Conservation (phyloP, 768 basidiomycete species). For the Agrocybe pediades region DNA sequence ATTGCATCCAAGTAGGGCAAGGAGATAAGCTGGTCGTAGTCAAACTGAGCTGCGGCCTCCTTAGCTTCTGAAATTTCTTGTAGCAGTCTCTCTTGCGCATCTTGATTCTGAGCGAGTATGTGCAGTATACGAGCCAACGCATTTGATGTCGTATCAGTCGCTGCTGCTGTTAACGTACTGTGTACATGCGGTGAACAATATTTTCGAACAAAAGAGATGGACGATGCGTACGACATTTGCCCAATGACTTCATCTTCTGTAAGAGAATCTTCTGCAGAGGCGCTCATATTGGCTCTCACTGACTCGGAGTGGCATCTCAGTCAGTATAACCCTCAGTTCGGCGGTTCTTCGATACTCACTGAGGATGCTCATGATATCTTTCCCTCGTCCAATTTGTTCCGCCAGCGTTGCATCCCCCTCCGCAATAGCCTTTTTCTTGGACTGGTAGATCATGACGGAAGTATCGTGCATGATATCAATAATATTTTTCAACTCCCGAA, state of each 20-base stretch:
- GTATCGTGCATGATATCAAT: conserved; percentile 35
- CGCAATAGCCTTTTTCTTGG: conserved; percentile 35
- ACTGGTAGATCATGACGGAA: conserved; percentile 35
- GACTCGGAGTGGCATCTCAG: not conserved
- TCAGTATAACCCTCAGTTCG: not conserved
- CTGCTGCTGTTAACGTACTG: conserved; percentile 36
- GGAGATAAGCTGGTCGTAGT: conserved; percentile 36
- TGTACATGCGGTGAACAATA: too few relatives aligned
- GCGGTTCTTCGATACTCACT: conserved; percentile 37
- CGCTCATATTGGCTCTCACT: conserved; percentile 39
- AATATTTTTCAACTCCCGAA: conserved; percentile 32
- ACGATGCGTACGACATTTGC: conserved; percentile 25
- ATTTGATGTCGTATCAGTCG: conserved; percentile 45
- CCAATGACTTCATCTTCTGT: conserved; percentile 34
- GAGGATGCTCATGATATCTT: conserved; percentile 49
- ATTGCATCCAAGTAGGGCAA: conserved; percentile 41
- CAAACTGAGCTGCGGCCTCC: conserved; percentile 24
- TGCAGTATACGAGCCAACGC: conserved; percentile 37
- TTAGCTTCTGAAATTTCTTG: conserved; percentile 31
- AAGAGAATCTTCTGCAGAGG: conserved; percentile 30
- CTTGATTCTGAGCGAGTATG: conserved; percentile 29
- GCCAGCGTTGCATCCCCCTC: conserved; percentile 33
- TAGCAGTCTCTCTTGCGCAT: conserved; percentile 36
- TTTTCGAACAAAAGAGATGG: not conserved
- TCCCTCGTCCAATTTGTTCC: conserved; percentile 37